These are phyloP conservation scores for Pseudohalonectria lignicola DNA, from an alignment of 2,329 filamentous ascomycete genomes.

Conservation along the genomic window DNA sequence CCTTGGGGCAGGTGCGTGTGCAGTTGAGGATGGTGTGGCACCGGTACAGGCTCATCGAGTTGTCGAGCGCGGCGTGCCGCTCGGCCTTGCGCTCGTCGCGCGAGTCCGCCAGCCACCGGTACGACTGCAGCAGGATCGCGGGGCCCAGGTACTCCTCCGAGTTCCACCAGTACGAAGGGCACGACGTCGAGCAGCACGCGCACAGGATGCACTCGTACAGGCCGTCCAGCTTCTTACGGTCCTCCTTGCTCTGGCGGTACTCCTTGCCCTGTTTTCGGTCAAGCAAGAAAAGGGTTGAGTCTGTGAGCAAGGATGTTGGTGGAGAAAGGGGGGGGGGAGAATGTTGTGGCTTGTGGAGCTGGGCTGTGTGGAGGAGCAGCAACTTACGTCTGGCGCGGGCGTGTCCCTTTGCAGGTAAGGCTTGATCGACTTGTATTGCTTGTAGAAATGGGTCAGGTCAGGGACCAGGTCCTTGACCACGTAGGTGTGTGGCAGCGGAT, in stretches of 20 bases:
- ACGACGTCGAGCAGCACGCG: constrained; percentile 97
- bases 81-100: constrained; percentile 82
- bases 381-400: constrained; percentile 67
- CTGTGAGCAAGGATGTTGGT: neutral
- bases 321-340: neutral
- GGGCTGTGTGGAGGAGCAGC: no score
- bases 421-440: constrained; percentile 99
- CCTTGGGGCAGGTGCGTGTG: constrained; percentile 96
- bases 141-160: constrained; percentile 96
- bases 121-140: constrained; percentile 92
- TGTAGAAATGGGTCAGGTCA: constrained; percentile 98
- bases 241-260: constrained; percentile 79
- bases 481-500: constrained; percentile 96
- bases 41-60: constrained; percentile 97
- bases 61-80: constrained; percentile 86
- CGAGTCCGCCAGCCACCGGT: constrained; percentile 93
- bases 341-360: no score
- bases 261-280: constrained; percentile 79
- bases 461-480: constrained; percentile 98
- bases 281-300: no score
- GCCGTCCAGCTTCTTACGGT: constrained; percentile 93
- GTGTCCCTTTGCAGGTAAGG: constrained; percentile 92
- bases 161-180: constrained; percentile 99
- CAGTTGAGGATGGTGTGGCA: constrained; percentile 99
- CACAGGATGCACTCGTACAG: constrained; percentile 99